Percentiles rank a stretch among this genome's conserved stretches.
These are phyloP conservation scores for Ceratobasidium sp. DNA, from an alignment of 1,284 basidiomycete genomes.

Conservation along the genomic window DNA sequence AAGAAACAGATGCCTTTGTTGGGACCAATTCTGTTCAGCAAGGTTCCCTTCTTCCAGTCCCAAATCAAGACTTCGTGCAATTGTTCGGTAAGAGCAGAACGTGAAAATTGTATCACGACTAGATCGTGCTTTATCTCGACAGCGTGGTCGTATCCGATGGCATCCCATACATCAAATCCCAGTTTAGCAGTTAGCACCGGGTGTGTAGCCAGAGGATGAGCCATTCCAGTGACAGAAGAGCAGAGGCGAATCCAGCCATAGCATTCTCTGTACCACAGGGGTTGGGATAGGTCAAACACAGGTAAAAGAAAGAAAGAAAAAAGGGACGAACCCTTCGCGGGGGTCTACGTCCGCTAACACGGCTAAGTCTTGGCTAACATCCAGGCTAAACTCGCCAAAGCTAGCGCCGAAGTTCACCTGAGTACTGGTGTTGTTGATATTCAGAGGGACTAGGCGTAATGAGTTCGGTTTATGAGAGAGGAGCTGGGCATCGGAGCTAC, in stretches of 20 bases:
- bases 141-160: not conserved
- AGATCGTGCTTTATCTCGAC: conserved; percentile 22
- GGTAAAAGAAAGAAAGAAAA: not conserved
- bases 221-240: not conserved
- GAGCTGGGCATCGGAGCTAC: no score
- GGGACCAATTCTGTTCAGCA: conserved; percentile 12
- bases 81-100: not conserved
- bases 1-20: conserved; percentile 1
- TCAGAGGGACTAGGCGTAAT: not conserved
- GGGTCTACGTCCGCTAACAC: not conserved
- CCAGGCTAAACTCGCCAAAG: conserved; percentile 9
- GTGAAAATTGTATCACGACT: conserved; percentile 4
- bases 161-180: not conserved
- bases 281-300: not conserved
- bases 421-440: not conserved
- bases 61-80: conserved; percentile 30
- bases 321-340: not conserved
- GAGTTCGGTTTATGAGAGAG: not conserved
- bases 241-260: conserved; percentile 2
- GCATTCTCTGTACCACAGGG: not conserved
- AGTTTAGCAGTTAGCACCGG: not conserved
- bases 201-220: conserved; percentile 10
- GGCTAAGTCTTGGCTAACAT: conserved; percentile 3
- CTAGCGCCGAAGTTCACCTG: not conserved
- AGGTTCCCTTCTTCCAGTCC: conserved; percentile 15